Evolutionary conservation across 2,329 filamentous ascomycete genomes (phyloP), one percentile per base, ranked within the genome.

Genomic region (Trichoderma semiorbis): DNA sequence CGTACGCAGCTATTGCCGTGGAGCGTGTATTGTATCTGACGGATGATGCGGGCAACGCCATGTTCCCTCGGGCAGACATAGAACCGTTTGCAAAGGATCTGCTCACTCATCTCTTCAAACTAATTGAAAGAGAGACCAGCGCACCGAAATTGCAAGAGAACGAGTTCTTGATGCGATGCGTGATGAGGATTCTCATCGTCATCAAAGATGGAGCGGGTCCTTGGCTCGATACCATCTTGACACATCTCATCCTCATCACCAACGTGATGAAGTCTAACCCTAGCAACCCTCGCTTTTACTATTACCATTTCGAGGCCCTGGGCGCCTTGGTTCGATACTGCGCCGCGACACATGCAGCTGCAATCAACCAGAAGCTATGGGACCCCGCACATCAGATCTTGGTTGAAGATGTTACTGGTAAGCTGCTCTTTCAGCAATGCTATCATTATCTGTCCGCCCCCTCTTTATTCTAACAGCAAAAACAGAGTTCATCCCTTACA

Each of bases 71-170:
- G 58, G 86, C 88, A 12, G 92, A 94, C 75, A 93, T 99, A 69
- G 89, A 92, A 72, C 91, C 92, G 0, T 89, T 96, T 73, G 90
- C 95, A 28, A 95, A 94, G 80, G 94, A 97, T 76, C 88, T 99
- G 2, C 85, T 98, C 24, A 88, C 93, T 69, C 95, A 98, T 78
- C 86, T 99, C 14, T 98, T 99, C 86, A 91, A 91, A 74, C 87
- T 99, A 67, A 94, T 99, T 75, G 93, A 97, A 79, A 93, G 92
- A 79, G 92, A 97, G 76, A 86, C 87, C 5, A 91, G 92, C 12
- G 92, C 97, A 1, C 90, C 95, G 75, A 99, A 98, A 85, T 90
- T 99, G 73, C 96, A 99, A 79, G 96, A 99, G 82, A 99, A 99
- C 79, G 96, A 99, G 80, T 99, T 98, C 81, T 82, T 99, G 78